These are phyloP conservation scores for Colletotrichum gigasporum DNA, from an alignment of 2,329 filamentous ascomycete species.

Conservation along the genomic window DNA sequence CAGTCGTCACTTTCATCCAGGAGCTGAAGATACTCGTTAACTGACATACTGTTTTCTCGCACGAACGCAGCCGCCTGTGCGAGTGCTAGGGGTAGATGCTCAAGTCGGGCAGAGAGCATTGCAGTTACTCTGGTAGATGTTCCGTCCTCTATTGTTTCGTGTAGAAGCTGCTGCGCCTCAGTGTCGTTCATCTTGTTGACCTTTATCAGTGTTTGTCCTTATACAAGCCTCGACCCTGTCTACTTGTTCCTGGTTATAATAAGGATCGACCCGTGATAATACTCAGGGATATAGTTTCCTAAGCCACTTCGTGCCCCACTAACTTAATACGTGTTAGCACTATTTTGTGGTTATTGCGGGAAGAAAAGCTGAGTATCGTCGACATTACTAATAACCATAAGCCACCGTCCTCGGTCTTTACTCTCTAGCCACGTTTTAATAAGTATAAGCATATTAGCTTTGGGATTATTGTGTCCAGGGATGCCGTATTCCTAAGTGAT, in stretches of 20 bases:
- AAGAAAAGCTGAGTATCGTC: not conserved
- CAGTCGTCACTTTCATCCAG: slow-evolving; percentile 36
- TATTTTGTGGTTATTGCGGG: not conserved
- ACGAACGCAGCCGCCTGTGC: slow-evolving; percentile 47
- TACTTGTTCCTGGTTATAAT: slow-evolving; percentile 46
- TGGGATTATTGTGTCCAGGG: slow-evolving; percentile 36
- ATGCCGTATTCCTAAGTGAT: slow-evolving; percentile 38
- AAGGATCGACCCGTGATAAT: slow-evolving; percentile 39
- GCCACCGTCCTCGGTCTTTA: slow-evolving; percentile 24
- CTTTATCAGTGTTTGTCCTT: slow-evolving; percentile 35
- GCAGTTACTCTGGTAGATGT: not conserved
- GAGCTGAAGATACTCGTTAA: slow-evolving; percentile 39
- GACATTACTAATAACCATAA: not conserved
- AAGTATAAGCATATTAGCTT: slow-evolving; percentile 35
- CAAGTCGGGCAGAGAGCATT: slow-evolving; percentile 38
- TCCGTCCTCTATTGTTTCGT: slow-evolving; percentile 25
- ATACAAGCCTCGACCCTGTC: slow-evolving; percentile 36
- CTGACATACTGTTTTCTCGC: slow-evolving; percentile 38
- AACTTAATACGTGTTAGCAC: not conserved
- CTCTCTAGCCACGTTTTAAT: slow-evolving; percentile 41
- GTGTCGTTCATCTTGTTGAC: slow-evolving; percentile 40
- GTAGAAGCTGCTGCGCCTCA: slow-evolving; percentile 38
- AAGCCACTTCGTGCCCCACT: not conserved
- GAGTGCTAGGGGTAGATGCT: slow-evolving; percentile 45
- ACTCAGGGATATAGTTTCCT: slow-evolving; percentile 39